These are phyloP conservation scores for Colletotrichum filicis DNA, from an alignment of 2,329 filamentous ascomycete species.

Conservation along the genomic window DNA sequence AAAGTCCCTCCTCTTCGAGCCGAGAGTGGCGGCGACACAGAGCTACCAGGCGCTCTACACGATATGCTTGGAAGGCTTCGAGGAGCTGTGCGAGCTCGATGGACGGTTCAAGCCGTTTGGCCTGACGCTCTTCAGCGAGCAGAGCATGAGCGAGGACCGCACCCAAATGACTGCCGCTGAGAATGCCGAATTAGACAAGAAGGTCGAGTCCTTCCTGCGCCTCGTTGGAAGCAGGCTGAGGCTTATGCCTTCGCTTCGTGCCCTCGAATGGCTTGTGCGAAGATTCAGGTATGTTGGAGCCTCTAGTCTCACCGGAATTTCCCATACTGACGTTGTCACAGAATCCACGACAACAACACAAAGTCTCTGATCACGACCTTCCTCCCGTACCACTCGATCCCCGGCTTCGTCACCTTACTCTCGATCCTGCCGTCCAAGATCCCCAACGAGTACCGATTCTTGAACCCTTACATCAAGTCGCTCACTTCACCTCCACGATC, in stretches of 20 bases:
- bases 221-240: slow-evolving; percentile 81
- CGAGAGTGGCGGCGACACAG: slow-evolving; percentile 84
- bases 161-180: slow-evolving; percentile 84
- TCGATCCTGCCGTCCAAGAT: slow-evolving; percentile 85
- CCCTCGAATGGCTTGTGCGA: slow-evolving; percentile 93
- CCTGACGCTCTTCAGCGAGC: slow-evolving; percentile 87
- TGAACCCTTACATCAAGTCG: slow-evolving; percentile 86
- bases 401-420: slow-evolving; percentile 85
- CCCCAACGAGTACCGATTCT: slow-evolving; percentile 81
- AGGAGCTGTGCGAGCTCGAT: slow-evolving; percentile 91
- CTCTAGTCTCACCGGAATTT: slow-evolving; percentile 28
- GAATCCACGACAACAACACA: slow-evolving; percentile 93
- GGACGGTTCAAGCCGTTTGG: slow-evolving; percentile 79
- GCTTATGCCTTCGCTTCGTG: slow-evolving; percentile 88
- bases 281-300: slow-evolving; percentile 77
- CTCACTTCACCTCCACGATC: slow-evolving; percentile 81
- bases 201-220: slow-evolving; percentile 84
- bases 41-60: slow-evolving; percentile 90
- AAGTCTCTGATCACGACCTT: slow-evolving; percentile 83
- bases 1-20: slow-evolving; percentile 94
- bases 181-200: slow-evolving; percentile 83
- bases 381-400: slow-evolving; percentile 89
- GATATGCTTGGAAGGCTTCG: slow-evolving; percentile 88
- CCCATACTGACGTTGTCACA: slow-evolving; percentile 47
- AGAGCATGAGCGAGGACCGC: slow-evolving; percentile 90